Conservation (phyloP, 352 stramenopile genomes). For the Plasmopara halstedii region DNA sequence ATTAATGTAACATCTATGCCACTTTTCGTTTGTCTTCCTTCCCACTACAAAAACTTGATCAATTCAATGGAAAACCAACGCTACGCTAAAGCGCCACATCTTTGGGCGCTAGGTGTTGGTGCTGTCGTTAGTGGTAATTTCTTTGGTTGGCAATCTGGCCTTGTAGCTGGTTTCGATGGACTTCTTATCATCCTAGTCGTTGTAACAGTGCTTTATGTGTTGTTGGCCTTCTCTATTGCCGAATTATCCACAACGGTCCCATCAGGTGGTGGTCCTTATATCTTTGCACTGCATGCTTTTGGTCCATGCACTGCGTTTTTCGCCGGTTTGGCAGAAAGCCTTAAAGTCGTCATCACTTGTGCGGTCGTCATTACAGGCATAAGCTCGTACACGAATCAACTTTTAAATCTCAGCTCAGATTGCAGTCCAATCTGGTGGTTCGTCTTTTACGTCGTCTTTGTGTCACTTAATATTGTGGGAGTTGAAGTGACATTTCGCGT, state of each 20-base stretch:
- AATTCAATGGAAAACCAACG: slow-evolving; percentile 10
- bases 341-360: slow-evolving; percentile 65
- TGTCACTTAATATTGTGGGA: slow-evolving; percentile 47
- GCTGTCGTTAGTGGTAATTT: slow-evolving; percentile 54
- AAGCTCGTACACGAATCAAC: slow-evolving; percentile 57
- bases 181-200: slow-evolving; percentile 50
- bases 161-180: slow-evolving; percentile 48
- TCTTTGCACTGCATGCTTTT: slow-evolving; percentile 60
- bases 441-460: slow-evolving; percentile 57
- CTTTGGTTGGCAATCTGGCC: slow-evolving; percentile 52
- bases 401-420: slow-evolving; percentile 30
- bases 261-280: slow-evolving; percentile 44
- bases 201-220: slow-evolving; percentile 52
- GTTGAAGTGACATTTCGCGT: slow-evolving; percentile 62
- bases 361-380: slow-evolving; percentile 56
- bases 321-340: slow-evolving; percentile 49
- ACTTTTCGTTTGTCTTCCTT: neutral
- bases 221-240: slow-evolving; percentile 65
- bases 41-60: slow-evolving; percentile 9
- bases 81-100: slow-evolving; percentile 45
- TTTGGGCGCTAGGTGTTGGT: slow-evolving; percentile 51
- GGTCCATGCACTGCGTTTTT: slow-evolving; percentile 48
- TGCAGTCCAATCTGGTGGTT: slow-evolving; percentile 48
- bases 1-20: neutral
- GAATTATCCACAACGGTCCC: slow-evolving; percentile 55